These are phyloP conservation scores for Oryza brachyantha DNA, from an alignment of 176 grass and related monocot genomes.

Conservation along the genomic window DNA sequence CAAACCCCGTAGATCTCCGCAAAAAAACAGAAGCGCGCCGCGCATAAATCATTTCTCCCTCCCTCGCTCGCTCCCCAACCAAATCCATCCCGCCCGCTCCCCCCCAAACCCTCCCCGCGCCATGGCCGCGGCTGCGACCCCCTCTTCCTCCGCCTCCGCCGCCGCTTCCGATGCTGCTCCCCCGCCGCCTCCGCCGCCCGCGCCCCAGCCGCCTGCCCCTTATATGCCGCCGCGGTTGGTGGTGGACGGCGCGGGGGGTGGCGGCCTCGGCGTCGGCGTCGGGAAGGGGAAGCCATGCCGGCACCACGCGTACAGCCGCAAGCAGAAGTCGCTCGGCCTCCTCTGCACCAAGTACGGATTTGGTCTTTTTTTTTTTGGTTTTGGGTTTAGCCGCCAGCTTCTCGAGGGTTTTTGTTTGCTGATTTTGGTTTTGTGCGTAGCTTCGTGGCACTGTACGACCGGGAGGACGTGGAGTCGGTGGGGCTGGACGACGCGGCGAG, in stretches of 20 bases:
- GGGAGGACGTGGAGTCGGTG: slow-evolving; percentile 61
- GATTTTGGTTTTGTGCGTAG: slow-evolving; percentile 20
- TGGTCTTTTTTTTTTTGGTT: no score
- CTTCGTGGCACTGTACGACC: slow-evolving; percentile 80
- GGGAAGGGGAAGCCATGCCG: not conserved
- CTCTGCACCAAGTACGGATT: slow-evolving; percentile 77
- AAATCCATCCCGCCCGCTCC: not conserved
- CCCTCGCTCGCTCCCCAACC: not conserved
- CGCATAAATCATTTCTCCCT: not conserved
- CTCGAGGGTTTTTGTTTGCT: not conserved
- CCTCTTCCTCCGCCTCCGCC: not conserved
- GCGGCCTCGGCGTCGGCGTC: not conserved
- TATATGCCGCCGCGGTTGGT: slow-evolving; percentile 1
- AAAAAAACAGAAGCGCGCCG: not conserved
- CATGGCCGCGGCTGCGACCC: not conserved
- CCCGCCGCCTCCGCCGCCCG: not conserved
- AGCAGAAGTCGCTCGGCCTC: slow-evolving; percentile 89
- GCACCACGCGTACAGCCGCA: slow-evolving; percentile 71
- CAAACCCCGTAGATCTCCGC: slow-evolving; percentile 11
- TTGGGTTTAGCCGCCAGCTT: not conserved
- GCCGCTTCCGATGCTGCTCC: not conserved
- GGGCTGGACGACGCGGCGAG: slow-evolving; percentile 74
- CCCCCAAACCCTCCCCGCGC: not conserved
- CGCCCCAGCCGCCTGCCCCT: not conserved
- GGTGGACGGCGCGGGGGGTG: not conserved